Base-by-base conservation (phyloP, 257 asterid species). In the Ajuga chamaepitys region DNA sequence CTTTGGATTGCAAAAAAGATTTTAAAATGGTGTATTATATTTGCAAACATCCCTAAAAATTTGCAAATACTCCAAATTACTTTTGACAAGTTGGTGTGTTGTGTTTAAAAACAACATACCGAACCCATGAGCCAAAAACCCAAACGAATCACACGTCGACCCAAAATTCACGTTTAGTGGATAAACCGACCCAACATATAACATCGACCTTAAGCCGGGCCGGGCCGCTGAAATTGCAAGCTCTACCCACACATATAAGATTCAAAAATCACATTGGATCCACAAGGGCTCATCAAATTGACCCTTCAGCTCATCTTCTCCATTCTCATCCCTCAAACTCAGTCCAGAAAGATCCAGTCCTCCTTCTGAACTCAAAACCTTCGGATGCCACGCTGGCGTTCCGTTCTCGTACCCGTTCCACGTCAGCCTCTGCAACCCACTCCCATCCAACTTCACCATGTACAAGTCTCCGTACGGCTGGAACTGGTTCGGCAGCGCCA, bases 381-480 rank as follows among this genome's bases (percentile, higher is more conserved):
- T 69, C 0, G 88, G 92, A 58, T 83, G 80, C 96, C 95, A 88
- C 6, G 88, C 83, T 8, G 91, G 95, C 68, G 89, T 83, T 13
- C 98, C 95, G 9, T 91, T 85, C 77, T 88, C 96, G 34, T 91
- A 88, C 13, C 85, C 95, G 3, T 86, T 82, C 72, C 82, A 86
- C 14, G 97, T 92, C 78, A 92, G 80, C 73, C 84, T 81, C 82
- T 24, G 71, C 85, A 88, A 67, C 2, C 80, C 91, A 48, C 85
- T 83, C 34, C 95, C 98, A 44, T 92, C 97, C 84, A 86, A 13
- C 59, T 83, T 83, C 69, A 72, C 93, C 80, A 78, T 5, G 65
- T 81, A 81, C 70, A 92, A 57, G 3, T 92, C 98, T 22, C 97
- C 97, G 6, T 85, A 88, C 2, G 98, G 97, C 80, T 92, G 95